These are phyloP conservation scores for Volvox reticuliferus DNA, from an alignment of 139 green algal genomes.

Conservation along the genomic window DNA sequence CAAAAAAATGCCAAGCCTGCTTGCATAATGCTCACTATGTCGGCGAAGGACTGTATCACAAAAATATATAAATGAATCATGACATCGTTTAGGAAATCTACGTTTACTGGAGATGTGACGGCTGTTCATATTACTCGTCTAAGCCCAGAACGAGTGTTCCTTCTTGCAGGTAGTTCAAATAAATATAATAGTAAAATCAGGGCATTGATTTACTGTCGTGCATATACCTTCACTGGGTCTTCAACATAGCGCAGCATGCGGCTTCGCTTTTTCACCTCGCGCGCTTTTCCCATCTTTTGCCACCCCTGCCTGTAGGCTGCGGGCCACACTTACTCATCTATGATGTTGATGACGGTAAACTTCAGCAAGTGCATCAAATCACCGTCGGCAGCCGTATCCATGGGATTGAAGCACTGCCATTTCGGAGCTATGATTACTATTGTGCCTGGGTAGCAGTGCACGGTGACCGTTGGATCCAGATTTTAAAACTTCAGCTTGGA, in stretches of 20 bases:
- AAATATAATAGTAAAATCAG: not conserved
- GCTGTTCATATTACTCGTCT: not conserved
- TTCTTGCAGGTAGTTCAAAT: conserved; percentile 10
- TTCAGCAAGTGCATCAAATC: not conserved
- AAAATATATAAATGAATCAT: not conserved
- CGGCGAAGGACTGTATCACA: too few species aligned
- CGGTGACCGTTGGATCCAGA: conserved; percentile 34
- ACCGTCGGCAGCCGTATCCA: conserved; percentile 11
- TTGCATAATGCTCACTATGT: too few species aligned
- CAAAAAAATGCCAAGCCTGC: too few species aligned
- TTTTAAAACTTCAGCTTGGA: not conserved
- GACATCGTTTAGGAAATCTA: not conserved
- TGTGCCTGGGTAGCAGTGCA: conserved; percentile 12
- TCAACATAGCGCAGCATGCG: not conserved
- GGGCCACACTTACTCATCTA: conserved; percentile 19
- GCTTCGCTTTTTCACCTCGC: not conserved
- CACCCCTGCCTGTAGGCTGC: not conserved
- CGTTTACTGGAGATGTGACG: conserved; percentile 11
- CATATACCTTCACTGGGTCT: not conserved
- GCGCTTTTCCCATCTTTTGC: not conserved
- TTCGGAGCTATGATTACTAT: not conserved
- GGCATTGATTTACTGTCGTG: not conserved
- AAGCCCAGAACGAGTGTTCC: not conserved
- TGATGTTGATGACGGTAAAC: not conserved
- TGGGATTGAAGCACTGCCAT: not conserved